Base-by-base conservation (phyloP, 1,284 basidiomycete genomes). In the Cutaneotrichosporon cavernicola region DNA sequence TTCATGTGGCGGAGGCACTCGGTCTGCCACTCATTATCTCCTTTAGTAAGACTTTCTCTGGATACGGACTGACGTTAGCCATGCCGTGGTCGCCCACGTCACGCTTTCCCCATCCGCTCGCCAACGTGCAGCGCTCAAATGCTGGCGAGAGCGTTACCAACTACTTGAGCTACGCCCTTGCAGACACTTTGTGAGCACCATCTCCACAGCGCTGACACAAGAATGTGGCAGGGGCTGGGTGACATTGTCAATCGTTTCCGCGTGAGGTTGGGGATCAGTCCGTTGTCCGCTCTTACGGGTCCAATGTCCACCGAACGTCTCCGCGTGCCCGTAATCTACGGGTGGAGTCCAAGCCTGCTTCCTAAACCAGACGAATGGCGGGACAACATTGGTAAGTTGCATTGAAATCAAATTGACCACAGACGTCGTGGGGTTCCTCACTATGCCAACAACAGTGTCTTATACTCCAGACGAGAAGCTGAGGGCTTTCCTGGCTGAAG, bases 71-170 rank as follows among this genome's bases (percentile, higher is more conserved):
- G 18, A 21, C n/a, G 32, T 21, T 56, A 87, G 86, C 86, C 1
- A 89, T 89, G 87, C 87, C 87, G 21, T 89, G 88, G 87, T 85
- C 79, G 40, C 83, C 87, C 0, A 89, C 88, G 0, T 81, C 83
- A 1, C 79, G 82, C 4, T 89, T 89, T 71, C 83, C 86, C 0
- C 88, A 90, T 70, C 87, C 87, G 9, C 80, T 88, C 11, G 86
- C 87, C 62, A 86, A 85, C 62, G 81, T 87, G 65, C 80, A 82
- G 55, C 74, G 36, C 13, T 56, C 55, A 4, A 56, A 56, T 30
- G 55, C 36, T 4, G 81, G 84, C 0, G 36, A 56, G 5, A 31
- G 18, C 18, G 32, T 21, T 26, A 85, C 84, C 16, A 87, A 88
- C 70, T 85, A 85, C 66, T 78, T 87, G 31, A 85, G 81, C 58